Percentiles rank a stretch among this genome's conserved stretches.
These are phyloP conservation scores for Amauroascus verrucosus DNA, from an alignment of 2,329 filamentous ascomycete genomes.

Conservation along the genomic window DNA sequence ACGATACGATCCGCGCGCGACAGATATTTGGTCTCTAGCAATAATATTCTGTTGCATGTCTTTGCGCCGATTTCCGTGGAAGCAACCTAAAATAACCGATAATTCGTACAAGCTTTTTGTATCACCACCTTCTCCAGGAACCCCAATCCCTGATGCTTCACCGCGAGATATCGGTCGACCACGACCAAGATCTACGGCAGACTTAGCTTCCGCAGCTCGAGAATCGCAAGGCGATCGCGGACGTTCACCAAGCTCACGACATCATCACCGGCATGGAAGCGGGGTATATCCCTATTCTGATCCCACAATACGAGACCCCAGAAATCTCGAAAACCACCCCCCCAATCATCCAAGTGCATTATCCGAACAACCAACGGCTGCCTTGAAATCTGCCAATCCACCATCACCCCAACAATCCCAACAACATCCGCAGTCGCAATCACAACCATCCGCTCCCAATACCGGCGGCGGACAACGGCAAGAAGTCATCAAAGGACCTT, in stretches of 20 bases:
- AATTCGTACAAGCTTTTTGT: conserved; percentile 94
- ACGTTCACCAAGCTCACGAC: neutral
- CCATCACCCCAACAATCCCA: conserved; percentile 12
- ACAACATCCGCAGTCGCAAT: conserved; percentile 1
- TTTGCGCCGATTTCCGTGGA: conserved; percentile 89
- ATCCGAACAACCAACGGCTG: conserved; percentile 17
- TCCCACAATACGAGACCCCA: conserved; percentile 11
- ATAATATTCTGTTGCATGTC: conserved; percentile 99
- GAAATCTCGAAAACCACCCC: conserved; percentile 11
- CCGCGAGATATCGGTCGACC: conserved; percentile 25
- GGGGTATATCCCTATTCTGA: neutral
- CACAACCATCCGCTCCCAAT: conserved; percentile 12
- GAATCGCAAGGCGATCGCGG: conserved; percentile 15
- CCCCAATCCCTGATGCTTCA: conserved; percentile 35
- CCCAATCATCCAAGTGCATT: neutral
- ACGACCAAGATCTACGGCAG: conserved; percentile 29
- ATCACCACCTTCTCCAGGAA: conserved; percentile 66
- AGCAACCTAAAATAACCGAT: conserved; percentile 79
- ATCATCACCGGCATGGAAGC: neutral
- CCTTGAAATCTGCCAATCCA: conserved; percentile 12
- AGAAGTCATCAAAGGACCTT: conserved; percentile 82
- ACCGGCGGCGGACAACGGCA: conserved; percentile 35
- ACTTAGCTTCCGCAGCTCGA: conserved; percentile 24
- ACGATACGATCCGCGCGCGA: conserved; percentile 86
- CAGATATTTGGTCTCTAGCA: conserved; percentile 94